Base-by-base conservation (phyloP, 176 grass and related monocot genomes). In the Coix lacrymajobi region DNA sequence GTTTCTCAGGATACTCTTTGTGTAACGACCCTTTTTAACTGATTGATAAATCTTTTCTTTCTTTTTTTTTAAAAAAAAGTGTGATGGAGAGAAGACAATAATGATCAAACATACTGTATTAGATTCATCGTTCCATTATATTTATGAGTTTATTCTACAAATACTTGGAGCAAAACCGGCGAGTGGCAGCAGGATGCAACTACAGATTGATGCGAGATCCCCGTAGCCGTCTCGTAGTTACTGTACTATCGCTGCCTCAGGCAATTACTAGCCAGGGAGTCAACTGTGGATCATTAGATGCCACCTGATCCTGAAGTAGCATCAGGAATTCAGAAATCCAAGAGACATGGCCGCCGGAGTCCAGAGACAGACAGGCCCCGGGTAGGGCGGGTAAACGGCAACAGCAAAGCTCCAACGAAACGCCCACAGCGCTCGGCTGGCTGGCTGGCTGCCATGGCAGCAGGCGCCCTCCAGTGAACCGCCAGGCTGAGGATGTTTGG, bases 221-320 rank as follows among this genome's bases (percentile, higher is more conserved):
- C 11, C 19, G 44, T 0, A 11, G 12, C 3, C 1, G n/a, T 39
- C 72, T 69, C 5, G 36, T 5, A 37, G 36, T 26, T 31, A 73
- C 15, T 38, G 4, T 7, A 1, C 1, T 36, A 71, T 61, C 75
- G 26, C 26, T 69, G 74, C 28, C 46, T 45, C 19, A n/a, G 7
- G 1, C 22, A 14, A 24, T n/a, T 1, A 24, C 16, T 1, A 57
- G 3, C 48, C 16, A 32, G 12, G 7, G 12, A 85, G 83, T 86
- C 69, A 81, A 81, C 71, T 82, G 66, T 76, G 79, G 10, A 81
- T 26, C 62, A 81, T 81, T 82, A 32, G 49, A 69, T 60, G 52
- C n/a, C 64, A 45, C 43, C 25, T 44, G 74, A 66, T n/a, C 34
- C 64, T 51, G 69, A 68, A 38, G 38, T 62, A 29, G 31, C 79